Base-by-base conservation (phyloP, 2,329 filamentous ascomycete species). In the Dichotomopilus funicola region DNA sequence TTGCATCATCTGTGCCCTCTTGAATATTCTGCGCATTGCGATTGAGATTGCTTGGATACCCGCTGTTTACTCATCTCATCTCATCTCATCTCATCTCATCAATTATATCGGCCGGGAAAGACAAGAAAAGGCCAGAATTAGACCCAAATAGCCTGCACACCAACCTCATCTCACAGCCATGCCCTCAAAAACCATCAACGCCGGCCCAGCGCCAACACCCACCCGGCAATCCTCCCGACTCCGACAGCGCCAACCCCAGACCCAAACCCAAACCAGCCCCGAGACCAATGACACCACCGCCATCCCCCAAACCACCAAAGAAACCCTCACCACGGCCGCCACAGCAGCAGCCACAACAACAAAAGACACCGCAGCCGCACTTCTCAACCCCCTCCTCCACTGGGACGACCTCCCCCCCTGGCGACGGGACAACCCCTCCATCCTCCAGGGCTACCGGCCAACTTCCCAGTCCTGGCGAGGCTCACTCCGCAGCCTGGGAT, bases 361-460 rank as follows among this genome's bases (percentile, higher is more conserved):
- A 11, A 43, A 53, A 38, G 42, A 67, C 42, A 64, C 67, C 45
- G 64, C 66, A 70, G 51, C 73, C 1, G 67, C 78, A 4, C 68
- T 72, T 1, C 68, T 78, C 3, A 73, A 80, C 36, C 61, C 80
- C n/a, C 68, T 80, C 37, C 61, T 80, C n/a, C 68, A 74, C 55
- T 83, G 80, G 80, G 77, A 83, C 61, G 79, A 83, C 53, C 75
- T 84, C 8, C 78, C 79, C 10, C 59, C 70, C 53, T 84, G 81
- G 81, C 79, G 79, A 45, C 79, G 78, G 61, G 81, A 84, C 71
- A 84, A 84, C 65, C 71, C 71, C 62, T 83, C 70, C 71, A 81
- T 84, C 68, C 66, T 65, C 49, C 66, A 71, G 3, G 79, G 80
- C 57, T 84, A 84, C 68, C 78, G 81, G 8, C 72, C 69, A 2